Conservation (phyloP, 2,329 filamentous ascomycete species). For the Talaromyces marneffei region DNA sequence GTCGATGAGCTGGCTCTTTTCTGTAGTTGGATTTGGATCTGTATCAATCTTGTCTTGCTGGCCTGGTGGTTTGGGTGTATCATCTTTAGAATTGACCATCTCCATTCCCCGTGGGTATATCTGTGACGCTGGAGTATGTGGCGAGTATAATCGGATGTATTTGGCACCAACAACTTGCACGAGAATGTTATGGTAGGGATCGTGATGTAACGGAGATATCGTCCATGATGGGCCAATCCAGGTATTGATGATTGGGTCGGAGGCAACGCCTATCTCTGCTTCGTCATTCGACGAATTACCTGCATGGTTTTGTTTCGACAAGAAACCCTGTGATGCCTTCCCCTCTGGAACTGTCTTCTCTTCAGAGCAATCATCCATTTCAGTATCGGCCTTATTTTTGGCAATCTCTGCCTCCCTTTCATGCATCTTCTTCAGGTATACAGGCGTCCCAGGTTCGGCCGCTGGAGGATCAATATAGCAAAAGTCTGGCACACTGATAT, state of each 20-base stretch:
- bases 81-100: conserved; percentile 22
- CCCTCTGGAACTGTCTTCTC: background rate
- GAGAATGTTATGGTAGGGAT: conserved; percentile 89
- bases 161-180: conserved; percentile 85
- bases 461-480: conserved; percentile 67
- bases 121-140: conserved; percentile 48
- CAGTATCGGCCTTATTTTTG: conserved; percentile 12
- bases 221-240: conserved; percentile 89
- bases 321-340: conserved; percentile 1
- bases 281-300: conserved; percentile 14
- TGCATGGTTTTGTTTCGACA: conserved; percentile 10
- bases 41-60: background rate
- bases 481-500: conserved; percentile 77
- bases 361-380: background rate
- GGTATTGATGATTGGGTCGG: conserved; percentile 69
- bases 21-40: background rate
- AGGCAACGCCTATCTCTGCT: conserved; percentile 17
- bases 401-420: conserved; percentile 19
- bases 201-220: conserved; percentile 87
- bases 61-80: background rate
- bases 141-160: conserved; percentile 83
- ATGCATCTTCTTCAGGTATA: conserved; percentile 35
- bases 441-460: conserved; percentile 45
- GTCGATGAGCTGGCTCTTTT: conserved; percentile 50
- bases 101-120: conserved; percentile 39